phyloP scores from a whole-genome alignment of 495 filamentous ascomycete species.

The Hypoxylon subgilvum region DNA sequence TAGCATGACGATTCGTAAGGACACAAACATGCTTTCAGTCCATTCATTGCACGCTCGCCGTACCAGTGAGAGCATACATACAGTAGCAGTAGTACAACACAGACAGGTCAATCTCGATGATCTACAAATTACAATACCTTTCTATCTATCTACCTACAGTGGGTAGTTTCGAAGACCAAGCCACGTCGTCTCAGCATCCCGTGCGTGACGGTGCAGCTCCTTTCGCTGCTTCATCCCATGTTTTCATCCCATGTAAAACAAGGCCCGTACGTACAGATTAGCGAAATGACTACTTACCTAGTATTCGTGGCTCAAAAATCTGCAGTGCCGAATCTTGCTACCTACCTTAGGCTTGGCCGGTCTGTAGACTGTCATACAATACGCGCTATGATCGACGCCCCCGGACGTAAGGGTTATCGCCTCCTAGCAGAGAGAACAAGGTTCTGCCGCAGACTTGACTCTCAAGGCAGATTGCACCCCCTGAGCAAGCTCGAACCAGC shows the following conservation, averaged over 20 bases:
- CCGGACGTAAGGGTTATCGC: constrained; percentile 35
- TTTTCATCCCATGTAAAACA: constrained; percentile 35
- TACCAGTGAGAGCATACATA: background rate
- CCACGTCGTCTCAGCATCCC: constrained; percentile 38
- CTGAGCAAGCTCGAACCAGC: constrained; percentile 1
- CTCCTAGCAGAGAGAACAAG: constrained; percentile 26
- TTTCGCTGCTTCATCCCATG: constrained; percentile 35
- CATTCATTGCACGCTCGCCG: constrained; percentile 3
- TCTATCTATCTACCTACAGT: constrained; percentile 16
- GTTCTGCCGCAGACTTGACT: constrained; percentile 22
- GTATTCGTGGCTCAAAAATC: constrained; percentile 35
- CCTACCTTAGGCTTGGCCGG: constrained; percentile 7
- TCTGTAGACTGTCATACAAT: constrained; percentile 17
- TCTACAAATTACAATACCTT: constrained; percentile 6
- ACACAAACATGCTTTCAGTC: constrained; percentile 19
- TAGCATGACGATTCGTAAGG: constrained; percentile 15
- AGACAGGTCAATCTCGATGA: constrained; percentile 14
- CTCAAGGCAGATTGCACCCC: constrained; percentile 14
- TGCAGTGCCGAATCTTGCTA: constrained; percentile 32
- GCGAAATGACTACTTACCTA: too few species aligned
- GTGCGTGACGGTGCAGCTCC: constrained; percentile 27
- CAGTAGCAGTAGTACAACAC: constrained; percentile 4
- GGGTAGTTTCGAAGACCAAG: constrained; percentile 31
- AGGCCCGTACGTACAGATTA: constrained; percentile 36
- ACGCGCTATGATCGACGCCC: constrained; percentile 28